A percentile compares a stretch with the other conserved stretches of the same genome.
phyloP scores from a whole-genome alignment of 768 basidiomycete species.

The Boletus rubropictus region DNA sequence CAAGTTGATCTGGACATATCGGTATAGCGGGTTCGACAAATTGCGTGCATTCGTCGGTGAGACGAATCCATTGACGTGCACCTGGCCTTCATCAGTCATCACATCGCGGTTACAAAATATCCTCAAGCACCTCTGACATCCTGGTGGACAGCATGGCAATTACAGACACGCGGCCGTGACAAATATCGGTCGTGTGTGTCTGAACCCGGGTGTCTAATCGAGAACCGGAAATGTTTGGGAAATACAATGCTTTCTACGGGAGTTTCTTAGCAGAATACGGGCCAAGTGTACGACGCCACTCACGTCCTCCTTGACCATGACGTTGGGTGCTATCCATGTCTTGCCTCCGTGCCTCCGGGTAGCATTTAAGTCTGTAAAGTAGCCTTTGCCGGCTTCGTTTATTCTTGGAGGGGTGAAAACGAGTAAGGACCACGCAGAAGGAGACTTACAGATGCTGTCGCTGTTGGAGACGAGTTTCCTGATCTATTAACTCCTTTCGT shows the following conservation, averaged over 20 bases:
- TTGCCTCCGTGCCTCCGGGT: conserved; percentile 84
- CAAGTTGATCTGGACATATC: conserved; percentile 81
- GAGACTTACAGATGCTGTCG: conserved; percentile 50
- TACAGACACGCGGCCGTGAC: conserved; percentile 69
- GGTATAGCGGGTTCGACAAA: conserved; percentile 53
- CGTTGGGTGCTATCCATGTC: conserved; percentile 87
- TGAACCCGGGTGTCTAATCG: conserved; percentile 49
- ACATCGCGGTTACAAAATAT: background rate
- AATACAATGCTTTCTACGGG: conserved; percentile 79
- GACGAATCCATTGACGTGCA: conserved; percentile 72
- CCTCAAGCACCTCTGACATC: conserved; percentile 69
- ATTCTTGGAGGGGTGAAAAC: conserved; percentile 35
- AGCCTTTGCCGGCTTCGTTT: conserved; percentile 67
- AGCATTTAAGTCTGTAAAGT: conserved; percentile 83
- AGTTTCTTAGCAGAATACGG: background rate
- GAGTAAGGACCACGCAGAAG: background rate
- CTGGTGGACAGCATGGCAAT: conserved; percentile 79
- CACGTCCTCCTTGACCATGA: conserved; percentile 87
- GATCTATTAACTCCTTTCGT: conserved; percentile 64
- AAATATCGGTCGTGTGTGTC: conserved; percentile 73
- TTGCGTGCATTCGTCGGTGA: conserved; percentile 50
- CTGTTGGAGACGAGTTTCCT: conserved; percentile 64
- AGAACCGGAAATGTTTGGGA: conserved; percentile 80
- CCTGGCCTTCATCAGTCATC: conserved; percentile 35
- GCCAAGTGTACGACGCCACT: conserved; percentile 27